These are phyloP conservation scores for Zymoseptoria tritici DNA, from an alignment of 2,329 filamentous ascomycete species.

Conservation along the genomic window DNA sequence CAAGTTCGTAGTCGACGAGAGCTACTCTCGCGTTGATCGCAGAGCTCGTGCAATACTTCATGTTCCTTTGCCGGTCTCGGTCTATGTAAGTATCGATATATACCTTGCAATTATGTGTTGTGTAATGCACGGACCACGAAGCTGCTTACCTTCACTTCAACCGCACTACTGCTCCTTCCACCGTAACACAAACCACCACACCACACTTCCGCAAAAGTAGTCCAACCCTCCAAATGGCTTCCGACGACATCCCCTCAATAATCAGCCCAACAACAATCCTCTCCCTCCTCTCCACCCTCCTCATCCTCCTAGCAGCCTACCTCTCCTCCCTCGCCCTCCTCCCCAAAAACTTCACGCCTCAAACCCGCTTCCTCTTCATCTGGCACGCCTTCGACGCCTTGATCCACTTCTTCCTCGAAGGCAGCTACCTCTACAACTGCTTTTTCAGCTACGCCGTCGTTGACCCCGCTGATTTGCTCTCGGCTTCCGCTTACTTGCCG, in stretches of 20 bases:
- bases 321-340: constrained; percentile 43
- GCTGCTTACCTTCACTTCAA: neutral
- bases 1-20: too few species aligned
- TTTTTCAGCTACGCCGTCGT: constrained; percentile 62
- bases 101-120: neutral
- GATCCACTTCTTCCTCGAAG: constrained; percentile 86
- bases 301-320: constrained; percentile 49
- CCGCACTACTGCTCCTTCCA: neutral
- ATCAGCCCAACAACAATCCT: constrained; percentile 47
- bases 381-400: constrained; percentile 93
- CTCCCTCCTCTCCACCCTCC: constrained; percentile 48
- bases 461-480: constrained; percentile 21
- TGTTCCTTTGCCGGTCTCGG: too few species aligned
- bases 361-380: constrained; percentile 72
- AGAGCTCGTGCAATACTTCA: too few species aligned
- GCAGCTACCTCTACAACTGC: constrained; percentile 86
- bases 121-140: neutral
- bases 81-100: too few species aligned
- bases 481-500: constrained; percentile 36
- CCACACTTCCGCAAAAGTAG: neutral
- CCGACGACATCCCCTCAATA: constrained; percentile 2
- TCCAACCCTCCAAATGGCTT: neutral
- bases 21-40: too few species aligned
- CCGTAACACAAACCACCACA: neutral
- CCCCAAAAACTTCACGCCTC: constrained; percentile 44